phyloP scores from a whole-genome alignment of 2,329 filamentous ascomycete species.

The Raffaelea albimanens region DNA sequence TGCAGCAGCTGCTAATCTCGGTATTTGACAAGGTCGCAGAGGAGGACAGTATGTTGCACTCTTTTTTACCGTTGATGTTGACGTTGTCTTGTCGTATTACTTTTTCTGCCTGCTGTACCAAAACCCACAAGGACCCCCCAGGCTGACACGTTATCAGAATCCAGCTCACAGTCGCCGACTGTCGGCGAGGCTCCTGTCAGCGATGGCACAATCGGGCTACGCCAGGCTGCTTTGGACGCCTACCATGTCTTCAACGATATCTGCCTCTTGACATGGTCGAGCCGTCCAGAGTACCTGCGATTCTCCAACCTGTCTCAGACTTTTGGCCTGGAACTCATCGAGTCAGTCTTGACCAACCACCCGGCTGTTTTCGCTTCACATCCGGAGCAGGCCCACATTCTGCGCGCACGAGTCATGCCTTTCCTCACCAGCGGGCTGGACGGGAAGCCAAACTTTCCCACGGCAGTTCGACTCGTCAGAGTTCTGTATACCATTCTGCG shows the following conservation, averaged over 20 bases:
- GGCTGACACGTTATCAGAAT: background rate
- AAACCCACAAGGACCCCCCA: no score
- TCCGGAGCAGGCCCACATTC: constrained; percentile 68
- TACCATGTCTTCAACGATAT: constrained; percentile 83
- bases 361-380: constrained; percentile 69
- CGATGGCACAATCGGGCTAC: constrained; percentile 56
- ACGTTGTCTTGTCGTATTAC: no score
- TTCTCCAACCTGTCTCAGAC: constrained; percentile 70
- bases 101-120: no score
- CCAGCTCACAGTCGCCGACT: constrained; percentile 31
- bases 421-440: constrained; percentile 70
- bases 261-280: constrained; percentile 76
- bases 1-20: constrained; percentile 86
- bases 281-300: constrained; percentile 71
- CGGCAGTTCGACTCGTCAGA: constrained; percentile 71
- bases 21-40: constrained; percentile 84
- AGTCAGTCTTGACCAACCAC: constrained; percentile 82
- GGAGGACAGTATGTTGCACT: constrained; percentile 59
- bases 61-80: no score
- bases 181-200: constrained; percentile 60
- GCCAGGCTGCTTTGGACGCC: constrained; percentile 74
- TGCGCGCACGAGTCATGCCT: constrained; percentile 72
- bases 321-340: constrained; percentile 84
- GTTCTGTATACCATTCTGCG: constrained; percentile 76
- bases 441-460: constrained; percentile 69